These are phyloP conservation scores for Microdochium paspali DNA, from an alignment of 2,329 filamentous ascomycete species.

Conservation along the genomic window DNA sequence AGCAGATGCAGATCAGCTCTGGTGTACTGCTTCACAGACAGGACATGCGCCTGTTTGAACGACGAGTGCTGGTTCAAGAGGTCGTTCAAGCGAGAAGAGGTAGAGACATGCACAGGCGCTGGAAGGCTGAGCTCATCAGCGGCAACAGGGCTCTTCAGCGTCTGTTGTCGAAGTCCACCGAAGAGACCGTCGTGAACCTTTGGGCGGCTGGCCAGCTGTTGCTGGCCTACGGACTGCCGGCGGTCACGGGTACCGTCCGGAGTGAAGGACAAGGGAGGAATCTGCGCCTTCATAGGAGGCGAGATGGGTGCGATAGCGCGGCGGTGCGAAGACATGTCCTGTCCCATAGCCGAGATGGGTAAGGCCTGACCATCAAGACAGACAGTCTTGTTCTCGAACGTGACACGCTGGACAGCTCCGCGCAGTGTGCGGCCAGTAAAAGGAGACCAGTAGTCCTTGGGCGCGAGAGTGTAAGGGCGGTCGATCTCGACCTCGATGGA, in stretches of 20 bases:
- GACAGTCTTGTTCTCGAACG: conserved; percentile 64
- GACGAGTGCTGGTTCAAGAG: conserved; percentile 66
- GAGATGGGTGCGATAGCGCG: conserved; percentile 39
- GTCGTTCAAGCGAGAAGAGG: conserved; percentile 55
- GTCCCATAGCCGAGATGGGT: conserved; percentile 47
- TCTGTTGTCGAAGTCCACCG: conserved; percentile 13
- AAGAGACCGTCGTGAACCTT: conserved; percentile 23
- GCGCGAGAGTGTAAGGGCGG: conserved; percentile 52
- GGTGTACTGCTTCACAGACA: conserved; percentile 86
- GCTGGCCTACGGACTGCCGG: conserved; percentile 21
- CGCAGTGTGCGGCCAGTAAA: conserved; percentile 60
- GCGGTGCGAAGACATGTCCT: conserved; percentile 66
- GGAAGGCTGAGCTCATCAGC: conserved; percentile 37
- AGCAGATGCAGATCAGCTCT: conserved; percentile 83
- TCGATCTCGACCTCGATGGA: conserved; percentile 69
- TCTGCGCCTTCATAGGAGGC: conserved; percentile 46
- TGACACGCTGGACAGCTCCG: conserved; percentile 65
- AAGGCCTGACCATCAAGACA: conserved; percentile 63
- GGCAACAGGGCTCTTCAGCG: conserved; percentile 13
- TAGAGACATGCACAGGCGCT: conserved; percentile 37
- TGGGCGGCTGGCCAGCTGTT: conserved; percentile 22
- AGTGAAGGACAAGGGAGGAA: conserved; percentile 23
- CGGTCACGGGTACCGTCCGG: conserved; percentile 23
- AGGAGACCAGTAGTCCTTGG: conserved; percentile 54
- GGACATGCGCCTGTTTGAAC: conserved; percentile 83